Conservation (phyloP, 768 basidiomycete genomes). For the Phylloporus arenicola region DNA sequence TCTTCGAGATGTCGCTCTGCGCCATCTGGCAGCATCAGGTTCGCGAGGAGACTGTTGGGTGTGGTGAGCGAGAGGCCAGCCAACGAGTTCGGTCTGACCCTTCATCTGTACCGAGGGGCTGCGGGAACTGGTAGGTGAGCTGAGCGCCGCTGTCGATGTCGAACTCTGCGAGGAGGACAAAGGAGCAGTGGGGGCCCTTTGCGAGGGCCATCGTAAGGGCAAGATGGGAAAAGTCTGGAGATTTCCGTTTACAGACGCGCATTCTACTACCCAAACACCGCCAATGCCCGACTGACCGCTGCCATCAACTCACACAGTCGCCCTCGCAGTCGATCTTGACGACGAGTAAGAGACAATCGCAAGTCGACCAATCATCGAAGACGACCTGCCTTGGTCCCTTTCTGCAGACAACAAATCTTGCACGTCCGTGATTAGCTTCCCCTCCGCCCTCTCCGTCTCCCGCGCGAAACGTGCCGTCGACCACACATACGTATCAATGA, state of each 20-base stretch:
- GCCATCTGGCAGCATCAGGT: slow-evolving; percentile 97
- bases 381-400: slow-evolving; percentile 33
- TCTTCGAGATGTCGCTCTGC: slow-evolving; percentile 93
- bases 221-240: not conserved
- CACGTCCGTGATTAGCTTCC: slow-evolving; percentile 9
- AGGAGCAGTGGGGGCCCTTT: slow-evolving; percentile 77
- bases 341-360: slow-evolving; percentile 13
- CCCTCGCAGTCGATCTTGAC: slow-evolving; percentile 19
- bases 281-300: slow-evolving; percentile 24
- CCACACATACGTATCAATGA: slow-evolving; percentile 21
- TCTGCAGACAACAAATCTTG: slow-evolving; percentile 16
- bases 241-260: slow-evolving; percentile 27
- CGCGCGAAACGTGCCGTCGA: slow-evolving; percentile 20
- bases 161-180: slow-evolving; percentile 96
- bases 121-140: slow-evolving; percentile 93
- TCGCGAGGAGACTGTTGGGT: slow-evolving; percentile 77
- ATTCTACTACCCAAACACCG: slow-evolving; percentile 11
- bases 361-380: slow-evolving; percentile 21
- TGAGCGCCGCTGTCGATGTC: slow-evolving; percentile 94
- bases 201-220: slow-evolving; percentile 21
- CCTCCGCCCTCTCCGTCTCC: slow-evolving; percentile 15
- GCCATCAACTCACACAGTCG: slow-evolving; percentile 25
- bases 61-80: no score
- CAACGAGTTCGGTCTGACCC: slow-evolving; percentile 45
- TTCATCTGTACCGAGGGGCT: slow-evolving; percentile 90